Evolutionary conservation across 345 rosid species (phyloP), one percentile per base, ranked within the genome.

Genomic region (Erodium maritimum): DNA sequence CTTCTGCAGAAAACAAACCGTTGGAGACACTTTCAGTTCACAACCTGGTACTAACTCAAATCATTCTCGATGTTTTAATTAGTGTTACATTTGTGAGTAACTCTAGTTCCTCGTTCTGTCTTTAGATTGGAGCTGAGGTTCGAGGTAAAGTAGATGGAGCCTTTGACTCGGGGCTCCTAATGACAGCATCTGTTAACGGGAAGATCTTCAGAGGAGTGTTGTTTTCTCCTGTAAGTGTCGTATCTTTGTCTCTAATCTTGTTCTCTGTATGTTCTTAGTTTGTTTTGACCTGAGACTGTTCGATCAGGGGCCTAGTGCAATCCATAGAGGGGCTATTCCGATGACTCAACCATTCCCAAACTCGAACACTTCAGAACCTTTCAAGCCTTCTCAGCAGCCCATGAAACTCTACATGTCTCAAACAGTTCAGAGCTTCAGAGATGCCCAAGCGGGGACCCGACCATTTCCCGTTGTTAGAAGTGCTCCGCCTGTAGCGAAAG

Each of bases 61-160:
- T 5, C 22, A 7, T 13, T n/a, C 54, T 52, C 16, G 1, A 17
- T 0, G n/a, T 1, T 21, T 12, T 11, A 8, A 46, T 19, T 5
- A 42, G 1, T 17, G 16, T 8, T 5, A 65, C 1, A 5, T 3
- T 46, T 48, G 1, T 6, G 12, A 0, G 34, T 42, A 11, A 20
- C 24, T 1, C 4, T 18, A 8, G 22, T 23, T 34, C 17, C 9
- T 17, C 13, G 10, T 12, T 22, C 13, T 17, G 2, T 4, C 6
- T 37, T 29, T 54, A 83, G 95, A 69, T 80, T 18, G 95, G 95
- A 48, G 83, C 86, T 19, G 87, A 86, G 23, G 81, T 86, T 10
- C 66, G 63, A 0, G 95, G 95, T 37, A 83, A 77, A 69, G 86
- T 86, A 2, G 95, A 86, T 20, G 87, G 84, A 64, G 76, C 83